Conservation (phyloP, 495 filamentous ascomycete genomes). For the Physcia stellaris region DNA sequence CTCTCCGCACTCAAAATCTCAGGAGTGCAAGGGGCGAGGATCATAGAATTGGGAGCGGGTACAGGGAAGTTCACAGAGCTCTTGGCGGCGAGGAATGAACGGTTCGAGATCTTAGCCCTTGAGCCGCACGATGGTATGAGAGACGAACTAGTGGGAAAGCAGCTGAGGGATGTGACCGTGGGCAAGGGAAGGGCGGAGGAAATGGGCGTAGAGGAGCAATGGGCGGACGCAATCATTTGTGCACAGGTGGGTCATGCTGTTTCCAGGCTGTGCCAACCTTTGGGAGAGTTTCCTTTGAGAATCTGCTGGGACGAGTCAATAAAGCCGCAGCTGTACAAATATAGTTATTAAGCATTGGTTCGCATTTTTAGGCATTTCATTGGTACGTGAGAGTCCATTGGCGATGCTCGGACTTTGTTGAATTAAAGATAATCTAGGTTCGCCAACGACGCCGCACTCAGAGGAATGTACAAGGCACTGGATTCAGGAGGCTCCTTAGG, state of each 20-base stretch:
- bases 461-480: constrained; percentile 44
- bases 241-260: constrained; percentile 48
- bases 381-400: constrained; percentile 28
- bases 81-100: constrained; percentile 33
- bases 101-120: constrained; percentile 42
- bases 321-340: neutral
- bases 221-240: constrained; percentile 47
- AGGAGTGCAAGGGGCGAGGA: constrained; percentile 23
- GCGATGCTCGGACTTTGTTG: neutral
- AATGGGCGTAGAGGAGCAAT: constrained; percentile 38
- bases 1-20: constrained; percentile 33
- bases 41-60: constrained; percentile 51
- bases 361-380: constrained; percentile 47
- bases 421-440: constrained; percentile 31
- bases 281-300: neutral
- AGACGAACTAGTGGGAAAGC: constrained; percentile 37
- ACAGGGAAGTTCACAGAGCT: constrained; percentile 55
- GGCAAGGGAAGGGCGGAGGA: constrained; percentile 38
- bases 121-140: constrained; percentile 52
- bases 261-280: neutral
- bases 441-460: constrained; percentile 38
- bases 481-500: constrained; percentile 36
- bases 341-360: too few species aligned
- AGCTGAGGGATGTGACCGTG: constrained; percentile 33
- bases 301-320: neutral